Evolutionary conservation across 2,329 filamentous ascomycete species (phyloP), one percentile per base, ranked within the genome.

Genomic region (Neonectria neomacrospora): DNA sequence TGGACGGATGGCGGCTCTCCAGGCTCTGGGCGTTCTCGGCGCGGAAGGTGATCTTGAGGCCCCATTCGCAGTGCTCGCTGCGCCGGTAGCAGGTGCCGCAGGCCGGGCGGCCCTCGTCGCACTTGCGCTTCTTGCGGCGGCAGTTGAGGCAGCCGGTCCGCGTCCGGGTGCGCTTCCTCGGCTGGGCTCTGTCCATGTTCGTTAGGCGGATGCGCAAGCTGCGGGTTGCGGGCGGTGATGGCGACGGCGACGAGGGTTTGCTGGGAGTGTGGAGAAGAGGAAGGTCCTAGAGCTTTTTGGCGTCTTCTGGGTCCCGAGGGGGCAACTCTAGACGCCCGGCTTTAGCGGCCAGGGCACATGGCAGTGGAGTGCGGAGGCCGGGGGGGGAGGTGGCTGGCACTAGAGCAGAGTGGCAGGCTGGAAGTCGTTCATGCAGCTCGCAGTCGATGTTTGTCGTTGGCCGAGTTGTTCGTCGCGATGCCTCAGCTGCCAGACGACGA

Each of bases 41-140:
- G 30, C 77, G 76, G 54, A 80, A 80, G 5, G 71, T 78, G 30
- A 80, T 70, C 71, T 76, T 78, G 63, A 79, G 67, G 1, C 78
- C 77, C 78, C 78, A 80, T 74, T 77, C 73, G 44, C 78, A 80
- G 1, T 51, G 51, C 53, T 79, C 76, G 26, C 67, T 68, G 3
- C 74, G 71, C 10, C 76, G 73, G 11, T 69, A 63, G 64, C 78
- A 80, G 2, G 75, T 75, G 14, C 76, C 76, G 45, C 78, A 80
- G 2, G 74, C 64, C 7, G 78, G 78, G 1, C 73, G 75, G 6
- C 66, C 66, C 60, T 80, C 78, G 55, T 80, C 78, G 58, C 77
- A 79, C 62, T 78, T 79, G 44, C 77, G 73, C 72, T 79, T 79
- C 68, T 77, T 78, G 37, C 76, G 76, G 8, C 77, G 77, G 28